Base-by-base conservation (phyloP, 345 rosid genomes). In the Anacardium occidentale region DNA sequence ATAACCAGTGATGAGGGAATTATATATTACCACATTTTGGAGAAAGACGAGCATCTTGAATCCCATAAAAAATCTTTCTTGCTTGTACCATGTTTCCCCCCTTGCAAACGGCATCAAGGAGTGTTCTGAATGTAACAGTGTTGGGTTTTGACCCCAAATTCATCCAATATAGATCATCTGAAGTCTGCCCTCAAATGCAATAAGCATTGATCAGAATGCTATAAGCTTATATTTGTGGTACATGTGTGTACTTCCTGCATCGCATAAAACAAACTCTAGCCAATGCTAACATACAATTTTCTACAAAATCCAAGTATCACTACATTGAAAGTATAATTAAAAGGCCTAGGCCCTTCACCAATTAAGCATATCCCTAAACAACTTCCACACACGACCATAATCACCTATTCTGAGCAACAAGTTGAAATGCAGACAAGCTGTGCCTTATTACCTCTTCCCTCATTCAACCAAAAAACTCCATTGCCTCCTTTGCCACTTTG, bases 301-400 rank as follows among this genome's bases (percentile, higher is more conserved):
- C 73, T 81, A 82, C 88, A 89, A 79, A 88, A 88, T 18, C 89
- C 91, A 79, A 75, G 78, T 72, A 90, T 86, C 82, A 90, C 61
- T 13, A 62, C 60, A 65, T 85, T 88, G 66, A 90, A 82, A 68
- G 10, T 76, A 71, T 75, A 67, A 66, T 70, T 79, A 22, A 72
- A 83, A 72, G 90, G 96, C 3, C 4, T 47, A 77, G 90, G 93
- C 66, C 93, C 96, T 57, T 22, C 37, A 12, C 45, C 64, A 60
- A n/a, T n/a, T n/a, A n/a, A 90, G 64, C 90, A 88, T 87, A 48
- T 76, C 90, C 72, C 90, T 85, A 50, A 90, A 74, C 76, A 87
- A 58, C 84, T 84, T 90, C 93, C 91, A 90, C 14, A 84, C 84
- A 40, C 82, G 76, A 71, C 82, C 83, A 78, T 74, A 78, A 66